These are phyloP conservation scores for Arthrobotrys sinensis DNA, from an alignment of 2,329 filamentous ascomycete species.

Conservation along the genomic window DNA sequence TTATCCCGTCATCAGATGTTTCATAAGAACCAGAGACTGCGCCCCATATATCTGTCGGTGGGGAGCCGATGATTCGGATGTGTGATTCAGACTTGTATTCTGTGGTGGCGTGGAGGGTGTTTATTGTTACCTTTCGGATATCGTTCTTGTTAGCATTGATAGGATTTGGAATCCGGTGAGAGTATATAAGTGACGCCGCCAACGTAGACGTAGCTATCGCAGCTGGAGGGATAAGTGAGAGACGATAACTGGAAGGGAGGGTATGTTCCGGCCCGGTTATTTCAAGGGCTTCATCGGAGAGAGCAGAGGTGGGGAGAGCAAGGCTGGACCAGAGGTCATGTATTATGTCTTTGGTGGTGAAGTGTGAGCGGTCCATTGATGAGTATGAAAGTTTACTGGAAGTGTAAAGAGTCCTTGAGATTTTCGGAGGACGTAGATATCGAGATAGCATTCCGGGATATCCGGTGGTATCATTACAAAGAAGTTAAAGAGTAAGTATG, in stretches of 20 bases:
- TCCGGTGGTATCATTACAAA: not conserved
- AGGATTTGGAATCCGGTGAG: conserved; percentile 65
- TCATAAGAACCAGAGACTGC: conserved; percentile 72
- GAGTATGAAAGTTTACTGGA: not conserved
- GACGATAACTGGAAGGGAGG: conserved; percentile 45
- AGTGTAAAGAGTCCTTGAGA: not conserved
- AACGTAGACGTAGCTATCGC: conserved; percentile 72
- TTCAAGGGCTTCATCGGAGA: conserved; percentile 16
- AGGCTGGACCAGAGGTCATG: conserved; percentile 46
- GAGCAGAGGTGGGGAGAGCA: conserved; percentile 27
- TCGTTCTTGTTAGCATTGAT: not conserved
- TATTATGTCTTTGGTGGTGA: conserved; percentile 30
- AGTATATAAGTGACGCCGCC: conserved; percentile 70
- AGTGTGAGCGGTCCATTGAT: conserved; percentile 21
- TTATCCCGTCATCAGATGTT: conserved; percentile 70
- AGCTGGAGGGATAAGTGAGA: conserved; percentile 42
- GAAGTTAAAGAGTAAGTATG: no score
- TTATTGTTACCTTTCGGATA: conserved; percentile 67
- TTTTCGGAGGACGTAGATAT: not conserved
- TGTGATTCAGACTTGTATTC: conserved; percentile 72
- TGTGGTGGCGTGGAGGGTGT: conserved; percentile 69
- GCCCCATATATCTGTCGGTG: conserved; percentile 66
- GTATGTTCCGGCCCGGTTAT: conserved; percentile 43
- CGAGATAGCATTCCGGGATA: not conserved
- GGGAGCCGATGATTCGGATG: conserved; percentile 7